phyloP scores from a whole-genome alignment of 2,329 filamentous ascomycete species.

The Trichoderma sp. region DNA sequence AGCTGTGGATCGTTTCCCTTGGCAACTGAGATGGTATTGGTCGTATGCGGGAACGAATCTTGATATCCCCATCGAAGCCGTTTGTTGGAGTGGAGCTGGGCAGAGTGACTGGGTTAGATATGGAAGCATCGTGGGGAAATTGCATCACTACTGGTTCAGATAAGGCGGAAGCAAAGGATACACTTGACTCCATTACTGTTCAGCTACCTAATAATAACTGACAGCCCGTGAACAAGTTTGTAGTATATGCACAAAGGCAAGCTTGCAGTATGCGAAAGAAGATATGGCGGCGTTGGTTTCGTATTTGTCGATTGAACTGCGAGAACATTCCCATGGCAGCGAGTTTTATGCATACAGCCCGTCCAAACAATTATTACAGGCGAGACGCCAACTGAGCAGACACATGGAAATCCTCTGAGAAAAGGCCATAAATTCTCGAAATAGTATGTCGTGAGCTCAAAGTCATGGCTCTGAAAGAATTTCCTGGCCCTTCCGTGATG shows the following conservation, averaged over 20 bases:
- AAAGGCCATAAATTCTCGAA: not conserved
- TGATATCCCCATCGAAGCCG: not conserved
- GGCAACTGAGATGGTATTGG: not conserved
- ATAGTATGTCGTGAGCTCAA: not conserved
- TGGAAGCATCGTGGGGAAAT: not conserved
- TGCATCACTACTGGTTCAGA: not conserved
- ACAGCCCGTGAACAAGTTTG: not conserved
- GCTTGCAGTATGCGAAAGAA: not conserved
- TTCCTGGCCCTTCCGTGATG: too few relatives aligned
- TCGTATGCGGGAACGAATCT: not conserved
- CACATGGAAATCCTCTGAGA: rapidly evolving
- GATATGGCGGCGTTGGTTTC: not conserved
- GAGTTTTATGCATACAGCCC: not conserved
- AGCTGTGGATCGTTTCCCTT: not conserved
- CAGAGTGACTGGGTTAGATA: not conserved
- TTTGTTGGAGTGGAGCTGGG: not conserved
- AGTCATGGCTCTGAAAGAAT: rapidly evolving
- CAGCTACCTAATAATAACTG: not conserved
- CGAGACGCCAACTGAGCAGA: not conserved
- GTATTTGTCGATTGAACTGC: not conserved
- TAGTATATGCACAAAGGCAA: not conserved
- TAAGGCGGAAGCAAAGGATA: not conserved
- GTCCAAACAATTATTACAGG: not conserved
- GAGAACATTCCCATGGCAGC: not conserved
- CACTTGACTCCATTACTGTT: not conserved